Percentiles rank a stretch among this genome's conserved stretches.
Evolutionary conservation across 2,329 filamentous ascomycete genomes (phyloP).

Genomic region (Penicillium digitatum): DNA sequence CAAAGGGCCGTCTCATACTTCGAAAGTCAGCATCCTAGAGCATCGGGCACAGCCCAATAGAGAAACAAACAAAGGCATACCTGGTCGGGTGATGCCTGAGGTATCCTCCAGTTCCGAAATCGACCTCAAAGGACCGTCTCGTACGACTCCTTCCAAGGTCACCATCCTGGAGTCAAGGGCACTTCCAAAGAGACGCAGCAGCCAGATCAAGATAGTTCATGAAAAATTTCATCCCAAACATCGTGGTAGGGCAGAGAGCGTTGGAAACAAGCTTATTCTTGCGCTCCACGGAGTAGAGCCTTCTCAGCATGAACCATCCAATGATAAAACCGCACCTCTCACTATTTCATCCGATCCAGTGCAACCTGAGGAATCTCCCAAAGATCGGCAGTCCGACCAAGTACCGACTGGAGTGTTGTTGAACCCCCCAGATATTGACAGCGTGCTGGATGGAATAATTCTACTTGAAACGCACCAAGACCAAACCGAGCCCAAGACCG

Average conservation of each 20-base stretch:
- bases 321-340: background rate
- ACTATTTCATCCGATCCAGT: constrained; percentile 4
- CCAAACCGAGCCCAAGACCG: background rate
- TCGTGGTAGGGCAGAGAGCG: constrained; percentile 2
- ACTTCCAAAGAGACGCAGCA: background rate
- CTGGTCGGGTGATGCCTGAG: background rate
- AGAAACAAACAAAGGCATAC: background rate
- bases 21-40: constrained; percentile 6
- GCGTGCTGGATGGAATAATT: background rate
- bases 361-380: background rate
- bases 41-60: background rate
- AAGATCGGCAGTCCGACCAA: background rate
- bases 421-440: background rate
- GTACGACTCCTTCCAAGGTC: background rate
- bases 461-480: background rate
- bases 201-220: background rate
- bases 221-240: background rate
- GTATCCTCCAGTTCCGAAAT: background rate
- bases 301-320: background rate
- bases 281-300: background rate
- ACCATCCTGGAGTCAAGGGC: constrained; percentile 4
- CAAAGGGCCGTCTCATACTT: background rate
- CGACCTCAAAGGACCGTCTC: background rate
- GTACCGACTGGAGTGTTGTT: background rate
- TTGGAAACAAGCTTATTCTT: constrained; percentile 6